These are phyloP conservation scores for Cladosporium sp. DNA, from an alignment of 2,329 filamentous ascomycete species.

Conservation along the genomic window DNA sequence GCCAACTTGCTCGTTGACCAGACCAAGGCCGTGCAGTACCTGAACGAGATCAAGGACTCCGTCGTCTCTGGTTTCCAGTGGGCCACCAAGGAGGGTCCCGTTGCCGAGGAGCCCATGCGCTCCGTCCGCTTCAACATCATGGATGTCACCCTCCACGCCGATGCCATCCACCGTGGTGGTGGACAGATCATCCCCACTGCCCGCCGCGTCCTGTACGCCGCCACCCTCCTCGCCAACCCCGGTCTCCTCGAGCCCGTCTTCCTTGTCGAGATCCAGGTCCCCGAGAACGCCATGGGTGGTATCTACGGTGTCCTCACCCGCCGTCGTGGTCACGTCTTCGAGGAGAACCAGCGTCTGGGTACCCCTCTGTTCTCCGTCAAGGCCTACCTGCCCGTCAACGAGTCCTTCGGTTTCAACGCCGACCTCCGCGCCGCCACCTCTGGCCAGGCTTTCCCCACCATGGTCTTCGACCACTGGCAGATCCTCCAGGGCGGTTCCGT, in stretches of 20 bases:
- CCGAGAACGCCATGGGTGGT: slow-evolving; percentile 98
- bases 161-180: slow-evolving; percentile 99
- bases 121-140: slow-evolving; percentile 97
- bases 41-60: slow-evolving; percentile 99
- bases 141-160: slow-evolving; percentile 98
- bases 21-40: slow-evolving; percentile 99
- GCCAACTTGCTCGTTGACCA: slow-evolving; percentile 98
- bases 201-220: slow-evolving; percentile 94
- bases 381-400: slow-evolving; percentile 91
- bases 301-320: slow-evolving; percentile 99
- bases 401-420: slow-evolving; percentile 98
- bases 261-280: slow-evolving; percentile 98
- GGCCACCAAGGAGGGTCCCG: slow-evolving; percentile 94
- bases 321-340: slow-evolving; percentile 97
- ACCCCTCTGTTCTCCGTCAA: slow-evolving; percentile 99
- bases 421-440: slow-evolving; percentile 90
- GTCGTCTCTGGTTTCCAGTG: slow-evolving; percentile 99
- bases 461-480: slow-evolving; percentile 99
- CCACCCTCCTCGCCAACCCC: slow-evolving; percentile 83
- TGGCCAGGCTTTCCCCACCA: slow-evolving; percentile 98
- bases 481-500: slow-evolving; percentile 88
- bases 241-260: slow-evolving; percentile 94
- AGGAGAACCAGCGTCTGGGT: slow-evolving; percentile 94
- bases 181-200: slow-evolving; percentile 97
- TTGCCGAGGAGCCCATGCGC: slow-evolving; percentile 98